phyloP scores from a whole-genome alignment of 306 rosid species.

The Lupinus albus region DNA sequence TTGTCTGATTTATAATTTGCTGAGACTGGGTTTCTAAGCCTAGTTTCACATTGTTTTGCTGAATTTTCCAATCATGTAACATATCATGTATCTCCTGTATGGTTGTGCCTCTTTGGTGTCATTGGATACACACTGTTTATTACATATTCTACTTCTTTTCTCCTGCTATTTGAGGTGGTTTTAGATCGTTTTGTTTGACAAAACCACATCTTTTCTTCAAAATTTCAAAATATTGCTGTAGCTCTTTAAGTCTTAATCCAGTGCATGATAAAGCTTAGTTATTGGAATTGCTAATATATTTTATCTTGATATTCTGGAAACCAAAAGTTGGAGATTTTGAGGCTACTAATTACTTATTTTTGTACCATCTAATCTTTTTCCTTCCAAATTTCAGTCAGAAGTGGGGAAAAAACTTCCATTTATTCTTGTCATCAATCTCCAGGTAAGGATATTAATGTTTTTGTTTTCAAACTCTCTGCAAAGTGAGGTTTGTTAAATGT shows the following conservation, averaged over 20 bases:
- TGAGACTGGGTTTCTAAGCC: background rate
- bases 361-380: conserved; percentile 39
- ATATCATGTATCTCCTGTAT: conserved; percentile 27
- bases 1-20: conserved; percentile 23
- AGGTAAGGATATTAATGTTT: conserved; percentile 57
- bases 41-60: conserved; percentile 4
- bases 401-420: conserved; percentile 88
- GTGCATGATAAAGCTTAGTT: conserved; percentile 25
- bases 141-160: conserved; percentile 7
- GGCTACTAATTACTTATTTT: conserved; percentile 13
- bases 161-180: conserved; percentile 33
- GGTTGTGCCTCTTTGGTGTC: conserved; percentile 27
- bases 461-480: background rate
- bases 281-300: conserved; percentile 25
- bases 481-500: conserved; percentile 25
- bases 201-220: conserved; percentile 34
- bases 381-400: conserved; percentile 71
- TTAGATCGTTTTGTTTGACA: background rate
- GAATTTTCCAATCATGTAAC: conserved; percentile 16
- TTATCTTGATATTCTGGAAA: conserved; percentile 27
- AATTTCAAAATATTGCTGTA: conserved; percentile 22
- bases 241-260: conserved; percentile 19
- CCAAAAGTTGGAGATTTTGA: conserved; percentile 2
- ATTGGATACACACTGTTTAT: conserved; percentile 14
- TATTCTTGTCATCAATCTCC: conserved; percentile 80